Evolutionary conservation across 2,329 filamentous ascomycete species (phyloP), one percentile per base, ranked within the genome.

Genomic region (Aspergillus quadrilineatus): DNA sequence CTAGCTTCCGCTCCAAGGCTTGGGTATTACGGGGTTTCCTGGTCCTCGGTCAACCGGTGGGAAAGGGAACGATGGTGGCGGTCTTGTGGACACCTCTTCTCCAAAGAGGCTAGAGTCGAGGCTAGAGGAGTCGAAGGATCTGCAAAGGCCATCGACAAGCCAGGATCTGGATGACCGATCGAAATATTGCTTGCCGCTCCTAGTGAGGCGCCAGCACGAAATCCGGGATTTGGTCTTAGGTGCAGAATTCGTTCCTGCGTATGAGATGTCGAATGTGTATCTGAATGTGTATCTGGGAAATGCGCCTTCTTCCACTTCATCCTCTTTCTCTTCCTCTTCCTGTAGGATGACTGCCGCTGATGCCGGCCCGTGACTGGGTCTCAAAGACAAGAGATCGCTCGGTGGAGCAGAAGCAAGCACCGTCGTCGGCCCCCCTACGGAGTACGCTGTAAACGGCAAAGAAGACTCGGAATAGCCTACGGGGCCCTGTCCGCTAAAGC

Each of bases 241-340:
- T 29, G 44, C 36, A 55, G 53, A 54, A 54, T 56, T 59, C 59
- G 17, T 60, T 22, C 3, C 22, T 22, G 22, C 22, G 22, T 22
- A 34, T 54, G 50, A 60, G 59, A 61, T 55, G 53, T 60, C 53
- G 34, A 56, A 28, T 51, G 46, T 17, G 26, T 22, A n/a, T 14
- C 4, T 26, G 37, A 14, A 17, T 17, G 17, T 17, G 17, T 17
- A 17, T 17, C 17, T 17, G 17, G 17, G 22, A 22, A 22, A 22
- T 2, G 22, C 22, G 2, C 22, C 22, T 22, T 22, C 22, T 22
- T 22, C 22, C 22, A 22, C 22, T 22, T 22, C 17, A 2, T 17
- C 17, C 17, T 17, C 22, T 22, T 22, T 4, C 34, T 9, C 7
- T 28, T 32, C 37, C 30, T 42, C 41, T 44, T 47, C 26, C 34